These are phyloP conservation scores for Grosmannia penicillata DNA, from an alignment of 2,329 filamentous ascomycete genomes.

Conservation along the genomic window DNA sequence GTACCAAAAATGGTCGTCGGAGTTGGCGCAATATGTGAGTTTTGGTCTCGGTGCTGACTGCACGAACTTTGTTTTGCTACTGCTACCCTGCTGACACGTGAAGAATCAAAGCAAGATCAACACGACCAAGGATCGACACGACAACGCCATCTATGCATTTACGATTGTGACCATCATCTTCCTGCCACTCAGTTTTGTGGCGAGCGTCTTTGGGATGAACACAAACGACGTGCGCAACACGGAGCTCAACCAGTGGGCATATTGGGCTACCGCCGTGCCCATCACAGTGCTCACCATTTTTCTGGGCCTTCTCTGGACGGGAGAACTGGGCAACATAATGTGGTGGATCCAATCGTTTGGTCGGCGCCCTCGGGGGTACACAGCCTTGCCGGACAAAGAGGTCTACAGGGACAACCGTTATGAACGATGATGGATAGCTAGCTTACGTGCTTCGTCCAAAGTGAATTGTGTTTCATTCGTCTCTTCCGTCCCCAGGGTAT, in stretches of 20 bases:
- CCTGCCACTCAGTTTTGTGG: constrained; percentile 28
- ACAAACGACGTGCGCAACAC: constrained; percentile 34
- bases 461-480: neutral
- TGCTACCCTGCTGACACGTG: neutral
- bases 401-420: too few relatives aligned
- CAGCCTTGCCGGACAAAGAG: neutral
- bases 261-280: constrained; percentile 33
- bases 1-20: constrained; percentile 13
- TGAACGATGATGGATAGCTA: too few relatives aligned
- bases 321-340: constrained; percentile 16
- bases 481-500: neutral
- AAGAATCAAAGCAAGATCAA: constrained; percentile 22
- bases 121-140: constrained; percentile 27
- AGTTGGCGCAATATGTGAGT: constrained; percentile 15
- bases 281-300: constrained; percentile 27
- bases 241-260: constrained; percentile 30
- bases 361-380: neutral
- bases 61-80: neutral
- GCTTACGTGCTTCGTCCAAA: too few relatives aligned
- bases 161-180: constrained; percentile 35
- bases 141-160: constrained; percentile 32
- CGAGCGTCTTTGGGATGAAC: constrained; percentile 39
- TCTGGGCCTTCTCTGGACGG: constrained; percentile 25
- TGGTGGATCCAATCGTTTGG: constrained; percentile 1
- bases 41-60: neutral